Evolutionary conservation across 2,329 filamentous ascomycete genomes (phyloP), one percentile per base, ranked within the genome.

Genomic region (Helotiales sp.): DNA sequence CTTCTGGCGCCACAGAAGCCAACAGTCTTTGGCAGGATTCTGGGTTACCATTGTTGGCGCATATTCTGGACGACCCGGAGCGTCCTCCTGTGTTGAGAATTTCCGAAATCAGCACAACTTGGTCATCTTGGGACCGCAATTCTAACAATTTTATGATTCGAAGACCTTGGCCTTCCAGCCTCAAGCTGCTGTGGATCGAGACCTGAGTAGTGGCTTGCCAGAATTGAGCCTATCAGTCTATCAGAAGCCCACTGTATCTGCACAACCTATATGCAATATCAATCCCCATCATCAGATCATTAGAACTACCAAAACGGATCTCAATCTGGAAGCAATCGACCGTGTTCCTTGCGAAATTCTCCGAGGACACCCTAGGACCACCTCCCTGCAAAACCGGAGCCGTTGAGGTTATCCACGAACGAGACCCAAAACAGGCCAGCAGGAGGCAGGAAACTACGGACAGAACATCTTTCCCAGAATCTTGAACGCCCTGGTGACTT

Each of bases 1-100:
- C 52, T n/a, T 12, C 15, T 33, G 50, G 33, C 42, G 33, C 54
- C 29, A 48, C 38, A 52, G 38, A 46, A 52, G 27, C 49, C 40
- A 49, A 31, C 54, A 19, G 30, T 38, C 27, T 40, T 27, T 33
- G 25, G 25, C 31, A 27, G 13, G 25, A 48, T 25, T 44, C 22
- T 50, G 49, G n/a, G 17, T 49, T 34, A 42, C 48, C 31, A 12
- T 24, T 38, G 15, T 30, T n/a, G 50, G 46, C 46, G 46, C 46
- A 29, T 27, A 9, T 31, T 22, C 29, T 44, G 50, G 54, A 27
- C 22, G 40, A 44, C 5, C 22, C 12, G 40, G 40, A 12, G 40
- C 22, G 22, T 25, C 3, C 22, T 44, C 27, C 22, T 27, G 24
- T 24, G 40, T 19, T 44, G 22, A 15, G 22, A 24, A 13, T 25